phyloP scores from a whole-genome alignment of 139 green algal species.

The Tetradesmus obliquus region DNA sequence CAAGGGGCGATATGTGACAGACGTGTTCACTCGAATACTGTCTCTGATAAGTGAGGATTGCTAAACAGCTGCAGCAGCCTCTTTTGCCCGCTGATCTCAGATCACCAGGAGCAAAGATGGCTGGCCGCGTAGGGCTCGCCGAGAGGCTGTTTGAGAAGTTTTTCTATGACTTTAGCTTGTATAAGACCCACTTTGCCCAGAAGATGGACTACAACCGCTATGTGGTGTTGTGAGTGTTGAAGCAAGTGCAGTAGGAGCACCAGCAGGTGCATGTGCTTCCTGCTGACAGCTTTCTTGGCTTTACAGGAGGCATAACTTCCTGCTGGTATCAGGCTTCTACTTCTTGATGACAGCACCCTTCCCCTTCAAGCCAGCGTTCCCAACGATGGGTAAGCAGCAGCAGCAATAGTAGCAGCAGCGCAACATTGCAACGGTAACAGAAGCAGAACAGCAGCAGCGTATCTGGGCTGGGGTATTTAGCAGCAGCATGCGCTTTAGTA shows the following conservation, averaged over 20 bases:
- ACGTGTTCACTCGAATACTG: not conserved
- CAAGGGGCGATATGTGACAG: not conserved
- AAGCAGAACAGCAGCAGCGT: too few relatives aligned
- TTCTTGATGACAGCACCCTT: constrained; percentile 23
- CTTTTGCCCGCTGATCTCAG: not conserved
- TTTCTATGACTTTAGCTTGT: constrained; percentile 47
- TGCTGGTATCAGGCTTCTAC: constrained; percentile 41
- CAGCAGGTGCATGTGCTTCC: not conserved
- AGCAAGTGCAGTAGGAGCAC: not conserved
- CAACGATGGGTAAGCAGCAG: constrained; percentile 46
- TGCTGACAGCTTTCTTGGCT: not conserved
- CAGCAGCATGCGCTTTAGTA: too few relatives aligned
- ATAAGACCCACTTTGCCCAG: constrained; percentile 35
- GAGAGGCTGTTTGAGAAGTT: constrained; percentile 43
- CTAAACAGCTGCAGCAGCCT: not conserved
- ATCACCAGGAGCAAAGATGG: constrained; percentile 16
- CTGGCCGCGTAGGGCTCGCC: constrained; percentile 16
- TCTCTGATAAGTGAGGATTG: not conserved
- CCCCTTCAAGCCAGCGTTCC: constrained; percentile 48
- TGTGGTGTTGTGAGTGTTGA: constrained; percentile 34
- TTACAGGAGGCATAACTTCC: constrained; percentile 45
- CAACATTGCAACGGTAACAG: not conserved
- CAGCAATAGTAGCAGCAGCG: not conserved
- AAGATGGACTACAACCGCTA: constrained; percentile 44
- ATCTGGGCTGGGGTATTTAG: too few relatives aligned